phyloP scores from a whole-genome alignment of 2,329 filamentous ascomycete genomes.

The Alternaria sp. region DNA sequence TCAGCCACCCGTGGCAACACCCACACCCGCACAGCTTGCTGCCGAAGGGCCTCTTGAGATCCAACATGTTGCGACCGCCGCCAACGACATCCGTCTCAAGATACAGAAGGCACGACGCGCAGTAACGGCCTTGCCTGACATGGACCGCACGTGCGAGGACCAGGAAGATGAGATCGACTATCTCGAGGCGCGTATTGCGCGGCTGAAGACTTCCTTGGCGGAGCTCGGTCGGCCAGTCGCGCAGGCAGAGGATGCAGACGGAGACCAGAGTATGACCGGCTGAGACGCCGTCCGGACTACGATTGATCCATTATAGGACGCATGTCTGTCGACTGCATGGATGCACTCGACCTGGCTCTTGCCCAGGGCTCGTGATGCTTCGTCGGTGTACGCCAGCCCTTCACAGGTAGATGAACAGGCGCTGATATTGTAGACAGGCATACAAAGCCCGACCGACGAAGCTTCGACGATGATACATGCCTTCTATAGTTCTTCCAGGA shows the following conservation, averaged over 20 bases:
- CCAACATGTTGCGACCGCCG: constrained; percentile 81
- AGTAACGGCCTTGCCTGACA: constrained; percentile 71
- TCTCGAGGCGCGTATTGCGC: constrained; percentile 67
- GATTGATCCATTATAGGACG: constrained; percentile 39
- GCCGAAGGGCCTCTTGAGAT: constrained; percentile 58
- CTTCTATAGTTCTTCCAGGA: neutral
- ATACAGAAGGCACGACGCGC: constrained; percentile 77
- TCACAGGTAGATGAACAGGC: neutral
- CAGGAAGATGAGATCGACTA: constrained; percentile 74
- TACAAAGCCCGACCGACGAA: neutral
- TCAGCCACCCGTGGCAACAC: constrained; percentile 35
- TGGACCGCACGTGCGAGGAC: constrained; percentile 69
- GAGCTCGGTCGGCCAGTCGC: constrained; percentile 37
- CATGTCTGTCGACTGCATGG: constrained; percentile 38
- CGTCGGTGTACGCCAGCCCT: neutral
- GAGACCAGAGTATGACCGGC: constrained; percentile 47
- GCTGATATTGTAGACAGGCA: neutral
- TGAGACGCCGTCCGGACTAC: constrained; percentile 33
- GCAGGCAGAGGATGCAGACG: constrained; percentile 23
- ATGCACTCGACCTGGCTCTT: constrained; percentile 34
- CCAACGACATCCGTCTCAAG: constrained; percentile 80
- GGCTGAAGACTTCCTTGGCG: constrained; percentile 58
- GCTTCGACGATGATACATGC: neutral
- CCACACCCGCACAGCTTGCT: constrained; percentile 31
- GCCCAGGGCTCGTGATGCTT: constrained; percentile 17